Base-by-base conservation (phyloP, 352 stramenopile genomes). In the Phytophthora megakarya region DNA sequence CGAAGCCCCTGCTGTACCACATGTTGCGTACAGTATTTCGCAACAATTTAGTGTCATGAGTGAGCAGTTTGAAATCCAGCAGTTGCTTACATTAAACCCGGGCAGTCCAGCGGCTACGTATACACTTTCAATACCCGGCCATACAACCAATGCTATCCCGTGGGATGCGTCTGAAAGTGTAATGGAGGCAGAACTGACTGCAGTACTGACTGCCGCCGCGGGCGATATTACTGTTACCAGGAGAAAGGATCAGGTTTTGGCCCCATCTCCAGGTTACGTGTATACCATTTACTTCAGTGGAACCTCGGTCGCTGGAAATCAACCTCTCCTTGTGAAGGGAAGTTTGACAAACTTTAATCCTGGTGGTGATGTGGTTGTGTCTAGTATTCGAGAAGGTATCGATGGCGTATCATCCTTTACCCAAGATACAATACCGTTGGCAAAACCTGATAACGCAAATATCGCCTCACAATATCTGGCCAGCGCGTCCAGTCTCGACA, bases 261-360 rank as follows among this genome's bases (percentile, higher is more conserved):
- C 75, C 3, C 73, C 81, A 13, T 35, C 30, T 1, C 74, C 88
- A n/a, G 78, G 80, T 0, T 93, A 64, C 22, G 62, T 92, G 5
- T 94, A 92, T 56, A 86, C 65, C 1, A 72, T 94, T 21, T 93
- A 94, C 65, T 94, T 90, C 21, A 82, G 70, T 26, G 84, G 80
- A 12, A 32, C 45, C 33, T 72, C 68, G 0, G 75, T 89, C 0
- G 57, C 58, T 1, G 84, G 82, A 0, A 70, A 83, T 39, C 25
- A 82, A 4, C 59, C 46, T 13, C 35, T 54, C 11, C 42, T 65
- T 18, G 72, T 72, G 1, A 40, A 51, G 1, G 66, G 30, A 18
- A 67, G 40, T 13, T 26, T 64, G 10, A 18, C 44, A 1, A 40
- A 44, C 35, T 86, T 91, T 38, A 69, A 57, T 10, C 50, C 65